Evolutionary conservation across 208 protist species (phyloP).

Genomic region (Leishmania amazonensis): DNA sequence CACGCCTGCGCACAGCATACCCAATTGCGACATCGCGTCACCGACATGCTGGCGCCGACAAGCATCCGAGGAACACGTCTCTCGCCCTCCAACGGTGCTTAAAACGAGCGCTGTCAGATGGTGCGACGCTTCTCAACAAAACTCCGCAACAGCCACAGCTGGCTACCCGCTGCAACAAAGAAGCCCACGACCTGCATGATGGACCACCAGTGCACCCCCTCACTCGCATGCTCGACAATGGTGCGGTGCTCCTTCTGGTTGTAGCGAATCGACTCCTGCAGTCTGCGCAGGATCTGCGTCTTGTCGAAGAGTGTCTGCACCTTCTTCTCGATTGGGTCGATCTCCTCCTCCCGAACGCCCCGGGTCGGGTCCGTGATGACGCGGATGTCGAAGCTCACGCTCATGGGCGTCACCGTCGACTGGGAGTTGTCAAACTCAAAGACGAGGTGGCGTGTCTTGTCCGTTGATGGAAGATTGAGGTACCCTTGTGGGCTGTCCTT

Average conservation of each 20-base stretch:
- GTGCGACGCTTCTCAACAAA: constrained; percentile 78
- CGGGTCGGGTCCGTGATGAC: constrained; percentile 31
- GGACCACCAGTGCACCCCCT: constrained; percentile 66
- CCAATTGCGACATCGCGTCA: not conserved
- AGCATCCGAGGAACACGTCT: not conserved
- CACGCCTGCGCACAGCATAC: not conserved
- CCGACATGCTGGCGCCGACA: not conserved
- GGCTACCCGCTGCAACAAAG: constrained; percentile 50
- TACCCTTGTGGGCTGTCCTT: not conserved
- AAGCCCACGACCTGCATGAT: constrained; percentile 67
- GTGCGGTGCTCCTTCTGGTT: constrained; percentile 64
- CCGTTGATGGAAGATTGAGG: not conserved
- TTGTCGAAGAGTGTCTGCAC: constrained; percentile 32
- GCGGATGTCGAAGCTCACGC: constrained; percentile 51
- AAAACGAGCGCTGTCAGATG: constrained; percentile 28
- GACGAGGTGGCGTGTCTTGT: not conserved
- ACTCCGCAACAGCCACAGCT: constrained; percentile 77
- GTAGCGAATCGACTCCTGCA: constrained; percentile 47
- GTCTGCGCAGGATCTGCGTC: not conserved
- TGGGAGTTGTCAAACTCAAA: constrained; percentile 58
- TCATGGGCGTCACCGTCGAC: constrained; percentile 26
- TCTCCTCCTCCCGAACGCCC: constrained; percentile 15
- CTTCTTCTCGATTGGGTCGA: constrained; percentile 77
- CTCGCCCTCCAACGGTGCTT: not conserved
- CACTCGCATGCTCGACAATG: constrained; percentile 65